These are phyloP conservation scores for Torulaspora gathmanii DNA, from an alignment of 805 yeast species.

Conservation along the genomic window DNA sequence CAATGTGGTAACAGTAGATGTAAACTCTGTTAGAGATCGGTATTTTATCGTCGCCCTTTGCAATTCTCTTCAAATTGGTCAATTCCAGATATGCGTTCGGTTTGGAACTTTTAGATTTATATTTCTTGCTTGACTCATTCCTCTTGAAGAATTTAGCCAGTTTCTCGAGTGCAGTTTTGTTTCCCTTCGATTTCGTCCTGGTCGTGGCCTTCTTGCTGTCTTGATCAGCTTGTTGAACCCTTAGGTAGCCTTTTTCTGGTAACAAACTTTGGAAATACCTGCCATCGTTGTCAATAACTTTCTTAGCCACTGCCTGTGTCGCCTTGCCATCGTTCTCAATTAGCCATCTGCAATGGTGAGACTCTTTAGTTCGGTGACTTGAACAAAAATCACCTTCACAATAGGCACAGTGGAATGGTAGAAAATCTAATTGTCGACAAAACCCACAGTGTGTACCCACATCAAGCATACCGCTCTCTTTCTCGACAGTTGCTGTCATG, in stretches of 20 bases:
- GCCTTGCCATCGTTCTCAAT: slow-evolving; percentile 8
- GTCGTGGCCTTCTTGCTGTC: not conserved
- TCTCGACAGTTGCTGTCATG: slow-evolving; percentile 10
- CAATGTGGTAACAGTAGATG: slow-evolving; percentile 22
- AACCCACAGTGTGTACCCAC: slow-evolving; percentile 36
- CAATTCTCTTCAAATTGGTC: slow-evolving; percentile 20
- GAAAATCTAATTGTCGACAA: slow-evolving; percentile 33
- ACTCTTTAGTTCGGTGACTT: slow-evolving; percentile 26
- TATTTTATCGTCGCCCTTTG: slow-evolving; percentile 29
- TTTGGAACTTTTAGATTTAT: slow-evolving; percentile 6
- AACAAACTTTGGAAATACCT: slow-evolving; percentile 27
- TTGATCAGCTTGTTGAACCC: slow-evolving; percentile 16
- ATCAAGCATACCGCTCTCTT: slow-evolving; percentile 35
- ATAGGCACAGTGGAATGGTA: slow-evolving; percentile 33
- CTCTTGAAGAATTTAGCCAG: slow-evolving; percentile 25
- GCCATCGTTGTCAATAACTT: slow-evolving; percentile 14
- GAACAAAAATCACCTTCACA: slow-evolving; percentile 33
- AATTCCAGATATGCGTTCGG: slow-evolving; percentile 17
- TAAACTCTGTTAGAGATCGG: slow-evolving; percentile 29
- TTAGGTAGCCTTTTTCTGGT: slow-evolving; percentile 29
- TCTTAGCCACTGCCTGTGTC: not conserved
- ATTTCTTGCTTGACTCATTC: slow-evolving; percentile 9
- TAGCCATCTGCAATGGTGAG: slow-evolving; percentile 28
- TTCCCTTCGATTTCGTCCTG: slow-evolving; percentile 13
- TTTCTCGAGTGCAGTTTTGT: slow-evolving; percentile 25